Evolutionary conservation across 495 filamentous ascomycete species (phyloP).

Genomic region (Astrothelium macrocarpum): DNA sequence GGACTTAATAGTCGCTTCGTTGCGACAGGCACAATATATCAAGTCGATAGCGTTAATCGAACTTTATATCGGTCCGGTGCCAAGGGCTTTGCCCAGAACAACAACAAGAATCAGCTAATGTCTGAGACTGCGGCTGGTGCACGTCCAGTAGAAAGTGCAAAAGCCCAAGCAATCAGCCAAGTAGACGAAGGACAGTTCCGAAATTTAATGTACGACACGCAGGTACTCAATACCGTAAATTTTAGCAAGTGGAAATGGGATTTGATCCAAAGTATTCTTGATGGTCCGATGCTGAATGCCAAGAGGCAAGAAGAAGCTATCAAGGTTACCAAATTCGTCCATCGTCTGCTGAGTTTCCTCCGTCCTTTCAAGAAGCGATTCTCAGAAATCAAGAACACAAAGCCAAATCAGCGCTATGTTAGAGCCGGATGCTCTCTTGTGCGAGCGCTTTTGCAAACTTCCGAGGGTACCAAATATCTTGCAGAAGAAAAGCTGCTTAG

Average conservation of each 20-base stretch:
- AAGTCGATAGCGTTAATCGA: slow-evolving; percentile 93
- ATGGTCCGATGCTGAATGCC: slow-evolving; percentile 84
- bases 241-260: slow-evolving; percentile 97
- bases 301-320: slow-evolving; percentile 91
- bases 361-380: slow-evolving; percentile 95
- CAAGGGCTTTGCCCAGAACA: slow-evolving; percentile 22
- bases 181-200: slow-evolving; percentile 88
- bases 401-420: slow-evolving; percentile 89
- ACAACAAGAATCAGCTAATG: neutral
- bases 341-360: slow-evolving; percentile 88
- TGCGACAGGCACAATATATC: slow-evolving; percentile 82
- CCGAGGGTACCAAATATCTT: slow-evolving; percentile 75
- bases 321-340: slow-evolving; percentile 89
- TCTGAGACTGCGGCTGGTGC: slow-evolving; percentile 39
- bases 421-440: slow-evolving; percentile 80
- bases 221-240: slow-evolving; percentile 74
- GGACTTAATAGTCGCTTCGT: slow-evolving; percentile 61
- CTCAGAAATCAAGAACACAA: slow-evolving; percentile 72
- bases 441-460: slow-evolving; percentile 69
- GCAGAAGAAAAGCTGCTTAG: slow-evolving; percentile 84
- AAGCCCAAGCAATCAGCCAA: slow-evolving; percentile 45
- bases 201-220: slow-evolving; percentile 73
- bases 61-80: slow-evolving; percentile 74
- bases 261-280: slow-evolving; percentile 77
- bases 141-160: slow-evolving; percentile 9